Evolutionary conservation across 2,329 filamentous ascomycete species (phyloP), one percentile per base, ranked within the genome.

Genomic region (Pseudopyrenochaeta lycopersici): DNA sequence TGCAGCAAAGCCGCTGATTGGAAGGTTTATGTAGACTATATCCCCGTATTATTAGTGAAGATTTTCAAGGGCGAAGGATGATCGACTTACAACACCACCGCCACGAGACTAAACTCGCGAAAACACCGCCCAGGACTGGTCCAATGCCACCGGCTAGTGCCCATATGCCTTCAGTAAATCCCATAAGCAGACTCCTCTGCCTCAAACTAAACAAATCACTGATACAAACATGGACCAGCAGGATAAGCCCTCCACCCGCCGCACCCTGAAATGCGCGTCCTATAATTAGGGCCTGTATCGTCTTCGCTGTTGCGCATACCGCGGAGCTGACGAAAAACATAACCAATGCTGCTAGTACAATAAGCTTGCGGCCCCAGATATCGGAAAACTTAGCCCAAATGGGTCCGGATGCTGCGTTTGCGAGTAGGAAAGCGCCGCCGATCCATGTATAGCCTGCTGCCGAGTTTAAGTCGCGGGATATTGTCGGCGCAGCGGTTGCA

Each of bases 391-490:
- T 85, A 3, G 87, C 88, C 90, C 90, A 92, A n/a, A 89, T 83
- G 0, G 89, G 88, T 0, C 84, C 85, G 1, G 82, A 82, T 0
- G 89, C 87, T 0, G 89, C 87, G 64, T 86, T 86, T 14, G 87
- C 88, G 10, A 93, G 83, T 3, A 92, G 79, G 71, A 90, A 93
- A 0, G 90, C 85, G 23, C 84, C 87, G 1, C 90, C 90, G 55
- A 94, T 89, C 91, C 90, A 93, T 12, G 87, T 86, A 74, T 92
- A 93, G 20, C 89, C 90, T 14, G 84, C 79, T 2, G 85, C 85
- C 5, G 89, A 90, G 39, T 86, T 68, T 56, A 93, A 84, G 54
- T 89, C 81, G 30, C 76, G 75, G 4, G 85, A 81, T 58, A 91
- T 90, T 12, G 85, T 86, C 0, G 88, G 88, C 4, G 90, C 80